These are phyloP conservation scores for Picea glauca DNA, from an alignment of 75 land plant genomes.

Conservation along the genomic window DNA sequence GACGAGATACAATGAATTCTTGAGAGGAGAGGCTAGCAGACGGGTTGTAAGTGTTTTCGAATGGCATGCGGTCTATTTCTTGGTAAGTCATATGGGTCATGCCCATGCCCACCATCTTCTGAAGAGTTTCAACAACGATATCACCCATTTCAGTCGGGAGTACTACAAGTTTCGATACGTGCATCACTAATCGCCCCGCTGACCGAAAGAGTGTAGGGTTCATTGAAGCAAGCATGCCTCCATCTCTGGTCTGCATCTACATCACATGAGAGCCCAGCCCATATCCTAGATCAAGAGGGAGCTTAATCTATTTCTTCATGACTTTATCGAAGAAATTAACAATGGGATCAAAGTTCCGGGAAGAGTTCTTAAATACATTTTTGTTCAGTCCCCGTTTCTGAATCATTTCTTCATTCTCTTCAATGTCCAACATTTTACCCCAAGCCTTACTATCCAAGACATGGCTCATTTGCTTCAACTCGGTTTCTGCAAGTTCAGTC, in stretches of 20 bases:
- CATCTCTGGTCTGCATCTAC: conserved; percentile 62
- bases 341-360: conserved; percentile 19
- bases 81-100: conserved; percentile 48
- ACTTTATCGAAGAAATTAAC: neutral
- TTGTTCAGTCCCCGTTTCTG: conserved; percentile 87
- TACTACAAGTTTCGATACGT: conserved; percentile 70
- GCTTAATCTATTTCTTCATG: neutral
- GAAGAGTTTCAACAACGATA: conserved; percentile 64
- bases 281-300: conserved; percentile 56
- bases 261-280: conserved; percentile 41
- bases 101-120: conserved; percentile 67
- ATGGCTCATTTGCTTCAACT: conserved; percentile 46
- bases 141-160: conserved; percentile 33
- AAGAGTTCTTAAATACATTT: conserved; percentile 54
- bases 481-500: conserved; percentile 40
- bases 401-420: conserved; percentile 83
- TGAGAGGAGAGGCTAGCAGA: no score
- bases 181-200: conserved; percentile 64
- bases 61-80: conserved; percentile 40
- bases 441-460: conserved; percentile 35
- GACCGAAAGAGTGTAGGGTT: conserved; percentile 48
- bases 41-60: conserved; percentile 83
- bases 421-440: conserved; percentile 76
- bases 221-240: conserved; percentile 75
- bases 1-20: no score